phyloP scores from a whole-genome alignment of 306 rosid species.

The Acacia melanoxylon region DNA sequence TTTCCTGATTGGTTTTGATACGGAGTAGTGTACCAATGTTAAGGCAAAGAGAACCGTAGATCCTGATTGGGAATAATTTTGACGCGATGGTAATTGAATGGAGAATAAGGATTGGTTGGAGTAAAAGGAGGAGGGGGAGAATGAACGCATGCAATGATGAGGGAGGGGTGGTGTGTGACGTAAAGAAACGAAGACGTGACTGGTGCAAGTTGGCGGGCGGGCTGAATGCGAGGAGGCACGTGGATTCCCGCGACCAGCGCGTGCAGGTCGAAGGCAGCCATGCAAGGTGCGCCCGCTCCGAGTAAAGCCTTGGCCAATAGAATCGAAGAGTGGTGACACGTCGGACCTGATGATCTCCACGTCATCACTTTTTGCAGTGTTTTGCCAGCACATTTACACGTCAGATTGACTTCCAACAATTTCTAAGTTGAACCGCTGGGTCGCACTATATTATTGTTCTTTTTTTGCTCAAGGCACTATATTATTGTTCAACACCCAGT shows the following conservation, averaged over 20 bases:
- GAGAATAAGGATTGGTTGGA: neutral
- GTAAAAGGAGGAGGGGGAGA: neutral
- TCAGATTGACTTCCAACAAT: neutral
- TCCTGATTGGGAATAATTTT: neutral
- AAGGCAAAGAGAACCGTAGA: neutral
- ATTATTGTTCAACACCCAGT: too few species aligned
- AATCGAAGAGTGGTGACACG: slow-evolving; percentile 18
- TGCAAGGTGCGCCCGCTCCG: slow-evolving; percentile 28
- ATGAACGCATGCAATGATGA: neutral
- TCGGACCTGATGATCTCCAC: neutral
- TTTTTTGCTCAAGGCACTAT: too few species aligned
- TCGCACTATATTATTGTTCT: too few species aligned
- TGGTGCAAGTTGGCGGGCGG: neutral
- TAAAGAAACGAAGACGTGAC: neutral
- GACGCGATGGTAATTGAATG: neutral
- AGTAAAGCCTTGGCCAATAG: slow-evolving; percentile 29
- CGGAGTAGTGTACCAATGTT: neutral
- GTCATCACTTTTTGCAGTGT: slow-evolving; percentile 9
- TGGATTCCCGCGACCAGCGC: slow-evolving; percentile 44
- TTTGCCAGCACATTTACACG: neutral
- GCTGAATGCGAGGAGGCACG: slow-evolving; percentile 20
- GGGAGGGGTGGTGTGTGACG: slow-evolving; percentile 22
- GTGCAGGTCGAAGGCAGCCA: slow-evolving; percentile 34
- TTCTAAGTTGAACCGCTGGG: too few species aligned
- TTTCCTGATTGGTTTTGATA: neutral